A percentile compares a stretch with the other conserved stretches of the same genome.
These are phyloP conservation scores for Citrus reticulata DNA, from an alignment of 345 rosid species.

Conservation along the genomic window DNA sequence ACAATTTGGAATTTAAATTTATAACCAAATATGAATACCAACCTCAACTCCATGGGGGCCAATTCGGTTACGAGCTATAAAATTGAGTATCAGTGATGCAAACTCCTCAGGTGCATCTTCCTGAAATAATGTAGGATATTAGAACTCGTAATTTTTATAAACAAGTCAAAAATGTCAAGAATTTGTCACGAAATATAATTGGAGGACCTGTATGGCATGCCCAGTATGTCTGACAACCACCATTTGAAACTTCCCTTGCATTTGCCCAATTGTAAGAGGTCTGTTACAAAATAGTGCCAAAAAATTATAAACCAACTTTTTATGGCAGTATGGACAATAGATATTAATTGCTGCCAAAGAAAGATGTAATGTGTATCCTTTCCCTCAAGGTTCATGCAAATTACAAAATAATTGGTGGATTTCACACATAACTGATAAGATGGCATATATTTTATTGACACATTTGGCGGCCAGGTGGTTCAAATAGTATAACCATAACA, in stretches of 20 bases:
- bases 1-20: not conserved
- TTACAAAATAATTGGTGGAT: not conserved
- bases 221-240: constrained; percentile 91
- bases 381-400: not conserved
- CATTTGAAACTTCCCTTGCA: constrained; percentile 99
- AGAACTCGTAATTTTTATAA: not conserved
- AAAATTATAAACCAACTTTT: not conserved
- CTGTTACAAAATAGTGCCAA: constrained; percentile 33
- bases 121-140: constrained; percentile 32
- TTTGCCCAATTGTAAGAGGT: constrained; percentile 91
- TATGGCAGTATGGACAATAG: not conserved
- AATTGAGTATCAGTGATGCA: constrained; percentile 54
- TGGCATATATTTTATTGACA: not conserved
- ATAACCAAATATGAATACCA: constrained; percentile 9
- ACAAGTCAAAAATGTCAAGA: not conserved
- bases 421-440: not conserved
- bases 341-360: not conserved
- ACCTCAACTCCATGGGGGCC: constrained; percentile 91
- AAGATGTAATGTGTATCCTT: not conserved
- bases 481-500: not conserved
- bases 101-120: constrained; percentile 97
- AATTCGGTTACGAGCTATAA: constrained; percentile 73
- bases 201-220: constrained; percentile 89
- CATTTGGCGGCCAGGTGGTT: not conserved
- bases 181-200: not conserved